Evolutionary conservation across 176 grass and related monocot genomes (phyloP), one percentile per base, ranked within the genome.

Genomic region (Eremochloa ophiuroides): DNA sequence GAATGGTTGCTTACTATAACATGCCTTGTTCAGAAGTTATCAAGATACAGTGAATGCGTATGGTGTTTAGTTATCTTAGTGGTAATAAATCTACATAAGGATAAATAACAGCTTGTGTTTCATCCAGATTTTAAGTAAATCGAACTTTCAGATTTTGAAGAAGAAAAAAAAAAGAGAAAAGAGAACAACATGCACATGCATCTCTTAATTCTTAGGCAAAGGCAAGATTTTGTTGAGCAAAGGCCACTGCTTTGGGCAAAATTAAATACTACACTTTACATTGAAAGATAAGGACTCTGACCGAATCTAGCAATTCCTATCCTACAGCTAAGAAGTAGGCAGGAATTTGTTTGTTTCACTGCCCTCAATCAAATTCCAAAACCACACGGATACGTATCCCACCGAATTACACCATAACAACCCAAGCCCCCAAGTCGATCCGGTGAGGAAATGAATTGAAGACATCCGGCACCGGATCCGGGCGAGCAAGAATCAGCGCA

Each of bases 401-500:
- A 15, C 28, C 40, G 0, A 13, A 34, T 35, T 1, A 39, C 5
- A 2, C 12, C 8, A 51, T 61, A 55, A 55, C 10, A 9, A 4
- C 29, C 38, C 39, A 70, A 85, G 16, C 40, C 62, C 41, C 41
- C 5, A 70, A 65, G 18, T 28, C 43, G 18, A 87, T 82, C 66
- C 39, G 10, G 51, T 9, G 39, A 81, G 30, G 8, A 10, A 10
- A 17, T 18, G 7, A 18, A 10, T 23, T 18, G 7, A 18, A 55
- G 40, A 59, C 48, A 47, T 18, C n/a, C 13, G 29, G 59, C 18
- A 35, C 34, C 62, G 43, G 25, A 14, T 16, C 30, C 30, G 31
- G 23, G 20, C 6, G 4, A 33, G 4, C 7, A 53, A 16, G 12
- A 78, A 53, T 38, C 2, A 5, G 25, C 2, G 38, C 25, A 42